Evolutionary conservation across 73 alveolate genomes (phyloP).

Genomic region (Paramecium pentaurelia): DNA sequence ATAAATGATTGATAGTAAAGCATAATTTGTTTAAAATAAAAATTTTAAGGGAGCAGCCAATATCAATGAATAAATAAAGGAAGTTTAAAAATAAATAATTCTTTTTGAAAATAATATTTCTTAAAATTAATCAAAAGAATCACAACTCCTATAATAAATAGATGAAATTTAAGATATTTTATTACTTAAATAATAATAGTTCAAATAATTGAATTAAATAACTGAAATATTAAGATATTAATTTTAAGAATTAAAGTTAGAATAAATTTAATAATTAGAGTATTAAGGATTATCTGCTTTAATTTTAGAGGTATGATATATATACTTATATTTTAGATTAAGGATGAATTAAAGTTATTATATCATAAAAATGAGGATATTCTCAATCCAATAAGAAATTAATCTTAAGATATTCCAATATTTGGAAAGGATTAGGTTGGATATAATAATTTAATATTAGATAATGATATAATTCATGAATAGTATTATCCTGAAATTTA

Average conservation of each 20-base stretch:
- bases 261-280: neutral
- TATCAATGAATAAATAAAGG: slow-evolving; percentile 5
- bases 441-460: neutral
- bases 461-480: neutral
- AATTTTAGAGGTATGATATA: neutral
- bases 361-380: neutral
- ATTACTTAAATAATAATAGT: neutral
- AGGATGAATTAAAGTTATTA: neutral
- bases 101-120: neutral
- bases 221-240: neutral
- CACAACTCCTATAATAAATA: neutral
- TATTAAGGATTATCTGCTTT: neutral
- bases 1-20: slow-evolving; percentile 11
- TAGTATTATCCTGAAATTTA: neutral
- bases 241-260: neutral
- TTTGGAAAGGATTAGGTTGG: neutral
- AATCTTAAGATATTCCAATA: neutral
- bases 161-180: neutral
- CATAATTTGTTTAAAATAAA: neutral
- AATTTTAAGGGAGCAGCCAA: slow-evolving; percentile 13
- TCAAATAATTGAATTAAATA: neutral
- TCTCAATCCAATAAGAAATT: neutral
- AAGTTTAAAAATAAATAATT: neutral
- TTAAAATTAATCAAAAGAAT: neutral
- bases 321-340: neutral